A percentile compares a stretch with the other conserved stretches of the same genome.
Conservation (phyloP, 2,329 filamentous ascomycete species). For the Aspergillus transmontanensis region DNA sequence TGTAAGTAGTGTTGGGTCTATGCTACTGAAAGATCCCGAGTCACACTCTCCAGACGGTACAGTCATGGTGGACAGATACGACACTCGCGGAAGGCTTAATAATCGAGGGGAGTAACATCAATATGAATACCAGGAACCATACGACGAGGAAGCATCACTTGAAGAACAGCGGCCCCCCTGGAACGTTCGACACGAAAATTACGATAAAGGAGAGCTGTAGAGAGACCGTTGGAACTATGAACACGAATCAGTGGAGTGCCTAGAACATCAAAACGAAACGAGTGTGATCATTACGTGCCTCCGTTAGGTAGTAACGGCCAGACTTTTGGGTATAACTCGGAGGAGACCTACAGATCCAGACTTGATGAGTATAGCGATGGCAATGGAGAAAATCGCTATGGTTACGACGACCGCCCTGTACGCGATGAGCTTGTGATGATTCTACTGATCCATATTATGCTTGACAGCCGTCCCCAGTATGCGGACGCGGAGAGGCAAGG, state of each 20-base stretch:
- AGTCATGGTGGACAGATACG: neutral
- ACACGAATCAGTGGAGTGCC: neutral
- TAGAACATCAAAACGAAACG: neutral
- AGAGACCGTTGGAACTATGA: neutral
- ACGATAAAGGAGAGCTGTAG: neutral
- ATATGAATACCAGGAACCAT: neutral
- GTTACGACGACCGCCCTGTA: neutral
- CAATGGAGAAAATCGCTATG: conserved; percentile 1
- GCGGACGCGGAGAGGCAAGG: conserved; percentile 13
- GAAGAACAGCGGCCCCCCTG: neutral
- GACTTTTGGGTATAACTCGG: neutral
- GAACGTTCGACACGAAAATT: neutral
- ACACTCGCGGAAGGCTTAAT: conserved; percentile 13
- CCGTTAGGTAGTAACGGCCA: neutral
- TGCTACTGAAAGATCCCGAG: conserved; percentile 61
- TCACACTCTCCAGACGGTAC: neutral
- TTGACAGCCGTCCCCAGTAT: conserved; percentile 18
- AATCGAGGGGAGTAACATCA: neutral
- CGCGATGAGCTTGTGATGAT: conserved; percentile 14
- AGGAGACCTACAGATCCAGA: neutral
- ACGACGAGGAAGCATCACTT: neutral
- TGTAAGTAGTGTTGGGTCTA: conserved; percentile 60
- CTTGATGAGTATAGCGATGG: conserved; percentile 3
- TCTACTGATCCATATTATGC: conserved; percentile 14
- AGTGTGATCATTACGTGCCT: neutral